Base-by-base conservation (phyloP, 192 early-diverging fungal species). In the Coemansia sp. region DNA sequence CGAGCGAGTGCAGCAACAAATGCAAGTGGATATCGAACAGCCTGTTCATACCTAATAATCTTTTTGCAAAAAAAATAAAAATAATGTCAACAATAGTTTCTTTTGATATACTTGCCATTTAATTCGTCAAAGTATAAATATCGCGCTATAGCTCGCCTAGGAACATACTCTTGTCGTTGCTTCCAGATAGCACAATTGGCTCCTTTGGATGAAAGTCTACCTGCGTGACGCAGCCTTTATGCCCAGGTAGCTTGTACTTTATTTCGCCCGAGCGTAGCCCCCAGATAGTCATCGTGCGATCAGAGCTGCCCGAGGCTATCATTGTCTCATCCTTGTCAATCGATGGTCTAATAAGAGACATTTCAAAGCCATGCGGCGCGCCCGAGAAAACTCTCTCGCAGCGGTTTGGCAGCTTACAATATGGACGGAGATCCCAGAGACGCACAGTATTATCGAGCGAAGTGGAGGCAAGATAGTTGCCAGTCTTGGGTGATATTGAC, bases 351-450 rank as follows among this genome's bases (percentile, higher is more conserved):
- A 98, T 86, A 38, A 99, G 82, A 57, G 95, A 94, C 83, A 93
- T 94, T 60, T 99, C 97, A 67, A 92, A 94, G 18, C 94, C 95
- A 62, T 98, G 94, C 24, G 94, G 94, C 4, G 95, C 95, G 6
- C 95, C 93, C 68, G 67, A 86, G 72, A 93, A 89, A 18, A 86
- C 85, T 54, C 89, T 90, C 59, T 90, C 74, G 54, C 91, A 78
- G n/a, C 97, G 86, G 58, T 88, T 88, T 10, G 88, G 70, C 0
- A 88, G 84, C 38, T 63, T 56, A 44, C 73, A 72, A 59, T 93
- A 97, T 3, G 95, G 97, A 27, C 92, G 92, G 4, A 97, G 84
- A 76, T 99, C 94, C 97, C 97, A 99, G 28, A 95, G 87, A 21
- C 92, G 83, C 12, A 94, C 93, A 12, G 94, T 95, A 73, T 96